Evolutionary conservation across 306 rosid genomes (phyloP).

Genomic region (Trichosanthes truncata): DNA sequence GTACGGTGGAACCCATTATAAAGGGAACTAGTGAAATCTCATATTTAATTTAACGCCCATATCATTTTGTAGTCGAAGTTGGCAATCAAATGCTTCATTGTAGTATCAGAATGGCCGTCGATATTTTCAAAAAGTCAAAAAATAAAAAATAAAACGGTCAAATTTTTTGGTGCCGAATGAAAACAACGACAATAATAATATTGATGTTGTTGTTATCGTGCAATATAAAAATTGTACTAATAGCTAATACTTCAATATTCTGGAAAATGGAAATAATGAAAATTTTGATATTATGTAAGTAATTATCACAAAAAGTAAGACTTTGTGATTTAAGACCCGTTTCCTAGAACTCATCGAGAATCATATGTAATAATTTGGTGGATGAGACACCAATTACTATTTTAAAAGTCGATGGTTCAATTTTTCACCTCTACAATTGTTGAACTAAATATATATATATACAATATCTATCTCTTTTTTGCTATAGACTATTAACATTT

Average conservation of each 20-base stretch:
- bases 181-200: not conserved
- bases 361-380: not conserved
- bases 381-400: too few relatives aligned
- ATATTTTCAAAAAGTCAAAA: not conserved
- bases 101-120: not conserved
- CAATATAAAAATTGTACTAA: not conserved
- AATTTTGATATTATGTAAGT: too few relatives aligned
- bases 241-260: not conserved
- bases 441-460: too few relatives aligned
- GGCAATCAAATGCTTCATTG: not conserved
- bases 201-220: not conserved
- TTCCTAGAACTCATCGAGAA: not conserved
- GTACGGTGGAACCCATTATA: too few relatives aligned
- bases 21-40: too few relatives aligned
- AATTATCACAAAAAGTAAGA: not conserved
- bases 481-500: too few relatives aligned
- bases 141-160: not conserved
- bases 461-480: too few relatives aligned
- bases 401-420: too few relatives aligned
- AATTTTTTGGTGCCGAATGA: not conserved
- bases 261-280: too few relatives aligned
- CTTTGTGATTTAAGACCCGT: not conserved
- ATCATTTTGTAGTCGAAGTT: not conserved
- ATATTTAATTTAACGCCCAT: too few relatives aligned
- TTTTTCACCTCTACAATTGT: too few relatives aligned